Percentiles rank a stretch among this genome's conserved stretches.
These are phyloP conservation scores for Penicillium sp. DNA, from an alignment of 2,329 filamentous ascomycete genomes.

Conservation along the genomic window DNA sequence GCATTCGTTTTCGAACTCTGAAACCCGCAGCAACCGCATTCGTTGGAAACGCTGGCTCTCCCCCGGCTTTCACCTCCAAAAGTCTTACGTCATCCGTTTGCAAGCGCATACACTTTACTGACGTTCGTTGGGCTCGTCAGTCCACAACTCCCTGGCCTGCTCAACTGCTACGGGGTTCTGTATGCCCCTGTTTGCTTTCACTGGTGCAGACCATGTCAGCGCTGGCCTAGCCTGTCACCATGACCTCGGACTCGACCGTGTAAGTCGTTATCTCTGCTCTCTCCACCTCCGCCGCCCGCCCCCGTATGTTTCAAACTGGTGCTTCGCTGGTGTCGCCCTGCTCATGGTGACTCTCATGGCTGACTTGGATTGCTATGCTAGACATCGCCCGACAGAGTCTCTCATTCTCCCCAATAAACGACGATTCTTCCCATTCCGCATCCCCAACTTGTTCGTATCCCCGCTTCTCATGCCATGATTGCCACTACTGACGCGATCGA, in stretches of 20 bases:
- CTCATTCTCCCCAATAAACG: constrained; percentile 63
- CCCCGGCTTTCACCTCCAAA: constrained; percentile 35
- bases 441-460: constrained; percentile 63
- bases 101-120: constrained; percentile 20
- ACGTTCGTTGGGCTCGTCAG: constrained; percentile 1
- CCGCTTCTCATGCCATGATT: constrained; percentile 16
- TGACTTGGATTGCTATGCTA: constrained; percentile 35
- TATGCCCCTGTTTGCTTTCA: constrained; percentile 13
- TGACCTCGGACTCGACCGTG: constrained; percentile 46
- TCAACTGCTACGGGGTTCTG: constrained; percentile 8
- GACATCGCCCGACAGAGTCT: constrained; percentile 66
- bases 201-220: constrained; percentile 36
- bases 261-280: constrained; percentile 29
- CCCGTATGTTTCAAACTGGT: constrained; percentile 5
- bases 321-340: neutral
- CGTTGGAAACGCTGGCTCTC: constrained; percentile 19
- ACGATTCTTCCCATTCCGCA: constrained; percentile 68
- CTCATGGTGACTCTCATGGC: neutral
- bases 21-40: constrained; percentile 23
- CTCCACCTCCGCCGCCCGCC: constrained; percentile 18
- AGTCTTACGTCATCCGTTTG: constrained; percentile 41
- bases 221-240: constrained; percentile 37
- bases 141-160: constrained; percentile 2
- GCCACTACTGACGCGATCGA: constrained; percentile 16
- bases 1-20: constrained; percentile 12